Evolutionary conservation across 2,329 filamentous ascomycete species (phyloP), one percentile per base, ranked within the genome.

Genomic region (Endothia cerciana): DNA sequence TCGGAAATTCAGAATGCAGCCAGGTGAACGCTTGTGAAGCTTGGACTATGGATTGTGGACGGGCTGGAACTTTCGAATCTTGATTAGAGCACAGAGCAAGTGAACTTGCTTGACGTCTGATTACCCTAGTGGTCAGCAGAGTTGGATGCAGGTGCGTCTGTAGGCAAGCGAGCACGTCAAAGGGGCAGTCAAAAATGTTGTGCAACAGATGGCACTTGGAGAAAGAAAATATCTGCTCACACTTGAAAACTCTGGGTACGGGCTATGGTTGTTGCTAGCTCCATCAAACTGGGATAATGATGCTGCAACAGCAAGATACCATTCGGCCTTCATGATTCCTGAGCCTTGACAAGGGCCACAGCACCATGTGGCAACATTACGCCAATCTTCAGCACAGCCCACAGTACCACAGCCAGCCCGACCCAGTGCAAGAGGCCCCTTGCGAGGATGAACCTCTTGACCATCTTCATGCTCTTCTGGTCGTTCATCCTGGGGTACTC

Each of bases 401-500:
- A 67, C 15, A 67, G 2, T 11, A 65, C 7, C 2, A 55, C 4
- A 6, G 49, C n/a, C 43, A 65, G n/a, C 19, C 38, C 65, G 4
- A 49, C 45, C 65, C 65, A 67, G n/a, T 67, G 65, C n/a, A 62
- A 11, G 4, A 67, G 7, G 1, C 65, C 65, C 15, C 65, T 51
- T 11, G 19, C 36, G 6, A 67, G 36, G 6, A 65, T 67, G 45
- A 67, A 67, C 1, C 53, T 36, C 36, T 67, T 67, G 2, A 67
- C 65, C 43, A 67, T 55, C n/a, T 62, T 67, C 65, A 67, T 67
- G 11, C 57, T 67, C 43, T 62, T 62, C 53, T 67, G 65, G 28
- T 67, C 65, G 6, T 67, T 67, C 25, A 65, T 62, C 41, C 65
- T 40, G 15, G 65, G 65, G 40, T 67, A 67, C 22, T 41, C 45